Conservation (phyloP, 176 grass and related monocot genomes). For the Oryza glumipatula region DNA sequence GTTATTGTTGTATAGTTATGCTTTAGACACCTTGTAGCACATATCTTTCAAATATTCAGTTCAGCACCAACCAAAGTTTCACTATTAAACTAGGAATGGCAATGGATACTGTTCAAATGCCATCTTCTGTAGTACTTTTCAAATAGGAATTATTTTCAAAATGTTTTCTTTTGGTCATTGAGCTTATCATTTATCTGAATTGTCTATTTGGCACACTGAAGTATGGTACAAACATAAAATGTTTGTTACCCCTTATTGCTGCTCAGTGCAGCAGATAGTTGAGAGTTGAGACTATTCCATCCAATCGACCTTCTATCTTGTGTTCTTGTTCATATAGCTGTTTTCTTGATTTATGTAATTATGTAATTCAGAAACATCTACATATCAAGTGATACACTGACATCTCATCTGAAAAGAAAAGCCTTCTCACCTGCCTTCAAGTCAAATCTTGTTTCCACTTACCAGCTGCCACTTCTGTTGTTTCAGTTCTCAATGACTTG, state of each 20-base stretch:
- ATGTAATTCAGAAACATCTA: background rate
- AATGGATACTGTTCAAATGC: slow-evolving; percentile 16
- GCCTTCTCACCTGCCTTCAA: background rate
- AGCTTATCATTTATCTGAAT: background rate
- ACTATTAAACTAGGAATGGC: background rate
- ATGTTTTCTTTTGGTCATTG: slow-evolving; percentile 7
- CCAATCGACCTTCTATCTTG: background rate
- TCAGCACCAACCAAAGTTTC: background rate
- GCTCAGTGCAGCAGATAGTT: background rate
- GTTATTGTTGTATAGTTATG: slow-evolving; percentile 2
- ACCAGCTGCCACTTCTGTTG: background rate
- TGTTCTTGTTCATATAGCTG: background rate
- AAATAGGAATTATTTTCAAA: background rate
- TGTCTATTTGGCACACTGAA: slow-evolving; percentile 8
- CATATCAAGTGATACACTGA: background rate
- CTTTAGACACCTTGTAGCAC: background rate
- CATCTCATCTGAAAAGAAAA: slow-evolving; percentile 13
- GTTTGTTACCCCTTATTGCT: background rate
- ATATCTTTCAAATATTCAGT: slow-evolving; percentile 9
- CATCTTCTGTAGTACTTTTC: slow-evolving; percentile 26
- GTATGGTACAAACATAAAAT: background rate
- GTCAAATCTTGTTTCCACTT: background rate
- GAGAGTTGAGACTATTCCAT: background rate
- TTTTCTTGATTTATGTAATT: slow-evolving; percentile 1
- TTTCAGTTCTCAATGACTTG: background rate